Base-by-base conservation (phyloP, 495 filamentous ascomycete species). In the Penicillium parvum region DNA sequence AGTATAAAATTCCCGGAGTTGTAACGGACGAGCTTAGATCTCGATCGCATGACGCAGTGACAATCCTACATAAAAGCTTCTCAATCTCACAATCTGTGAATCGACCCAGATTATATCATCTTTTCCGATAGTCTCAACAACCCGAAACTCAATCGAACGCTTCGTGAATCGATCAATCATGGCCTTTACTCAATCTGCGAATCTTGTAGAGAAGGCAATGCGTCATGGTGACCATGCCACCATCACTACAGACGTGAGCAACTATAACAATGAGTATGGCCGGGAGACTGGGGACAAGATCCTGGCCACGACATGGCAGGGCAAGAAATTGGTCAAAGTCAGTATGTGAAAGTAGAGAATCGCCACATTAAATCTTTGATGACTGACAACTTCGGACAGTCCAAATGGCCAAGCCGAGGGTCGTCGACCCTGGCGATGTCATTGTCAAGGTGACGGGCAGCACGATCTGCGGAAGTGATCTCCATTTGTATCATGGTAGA, bases 401-500 rank as follows among this genome's bases (percentile, higher is more conserved):
- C 40, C 73, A 86, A 22, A 75, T 76, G n/a, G 69, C 78, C 0
- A 84, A 82, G 50, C 87, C 89, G 1, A 74, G 66, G 37, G 74
- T 94, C 43, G 63, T 87, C 28, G 86, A 95, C 49, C 71, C 78
- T 23, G 64, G 68, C 22, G 90, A 96, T 58, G 88, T 89, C 10
- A 86, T 96, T 49, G 68, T 94, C 35, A 88, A 81, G 46, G 78
- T 96, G 17, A 95, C 90, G 1, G 88, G 88, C 1, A 83, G 74
- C 43, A 95, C 88, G 0, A 81, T 96, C 42, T 96, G 90, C 65
- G 90, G 90, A 3, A 84, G 77, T 42, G 90, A 96, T 50, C 70
- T 95, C 7, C 90, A 95, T 54, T 67, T 95, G 16, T 76, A 85
- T 22, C 88, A 95, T 53, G 82, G 78, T 65, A 47, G 38, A 29